Evolutionary conservation across 768 basidiomycete genomes (phyloP).

Genomic region (Boletus reticulatus): DNA sequence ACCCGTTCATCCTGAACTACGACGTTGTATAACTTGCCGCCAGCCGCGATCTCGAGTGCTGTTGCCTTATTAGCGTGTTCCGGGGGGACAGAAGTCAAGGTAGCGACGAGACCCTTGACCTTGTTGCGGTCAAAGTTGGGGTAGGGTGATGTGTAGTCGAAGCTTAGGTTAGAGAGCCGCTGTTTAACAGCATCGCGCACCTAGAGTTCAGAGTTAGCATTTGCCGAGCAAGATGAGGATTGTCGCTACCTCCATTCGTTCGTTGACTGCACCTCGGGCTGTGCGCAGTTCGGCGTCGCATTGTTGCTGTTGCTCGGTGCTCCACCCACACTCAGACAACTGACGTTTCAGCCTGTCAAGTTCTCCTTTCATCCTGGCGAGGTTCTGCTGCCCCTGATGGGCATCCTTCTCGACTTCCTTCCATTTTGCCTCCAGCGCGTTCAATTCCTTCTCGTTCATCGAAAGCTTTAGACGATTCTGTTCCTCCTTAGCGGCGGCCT

Average conservation of each 20-base stretch:
- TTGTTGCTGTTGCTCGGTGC: constrained; percentile 65
- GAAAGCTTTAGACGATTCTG: constrained; percentile 73
- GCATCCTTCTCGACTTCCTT: constrained; percentile 86
- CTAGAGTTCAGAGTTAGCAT: constrained; percentile 37
- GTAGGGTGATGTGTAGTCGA: constrained; percentile 75
- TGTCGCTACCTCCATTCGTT: constrained; percentile 58
- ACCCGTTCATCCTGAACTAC: constrained; percentile 90
- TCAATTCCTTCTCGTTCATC: constrained; percentile 78
- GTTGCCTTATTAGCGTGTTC: constrained; percentile 77
- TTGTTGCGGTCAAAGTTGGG: constrained; percentile 79
- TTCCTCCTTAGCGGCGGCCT: constrained; percentile 81
- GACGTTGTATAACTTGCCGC: constrained; percentile 87
- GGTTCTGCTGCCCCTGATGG: constrained; percentile 65
- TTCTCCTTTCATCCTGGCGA: constrained; percentile 56
- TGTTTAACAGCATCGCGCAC: constrained; percentile 66
- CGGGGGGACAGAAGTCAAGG: constrained; percentile 73
- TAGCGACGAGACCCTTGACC: constrained; percentile 91
- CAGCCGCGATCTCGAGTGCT: constrained; percentile 91
- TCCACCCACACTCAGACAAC: constrained; percentile 70
- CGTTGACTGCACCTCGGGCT: constrained; percentile 53
- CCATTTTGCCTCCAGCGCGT: constrained; percentile 70
- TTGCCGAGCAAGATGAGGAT: not conserved
- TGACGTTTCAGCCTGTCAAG: constrained; percentile 55
- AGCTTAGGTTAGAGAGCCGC: constrained; percentile 69
- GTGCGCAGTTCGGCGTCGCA: constrained; percentile 48